Evolutionary conservation across 345 rosid genomes (phyloP), one percentile per base, ranked within the genome.

Genomic region (Corymbia maculata): DNA sequence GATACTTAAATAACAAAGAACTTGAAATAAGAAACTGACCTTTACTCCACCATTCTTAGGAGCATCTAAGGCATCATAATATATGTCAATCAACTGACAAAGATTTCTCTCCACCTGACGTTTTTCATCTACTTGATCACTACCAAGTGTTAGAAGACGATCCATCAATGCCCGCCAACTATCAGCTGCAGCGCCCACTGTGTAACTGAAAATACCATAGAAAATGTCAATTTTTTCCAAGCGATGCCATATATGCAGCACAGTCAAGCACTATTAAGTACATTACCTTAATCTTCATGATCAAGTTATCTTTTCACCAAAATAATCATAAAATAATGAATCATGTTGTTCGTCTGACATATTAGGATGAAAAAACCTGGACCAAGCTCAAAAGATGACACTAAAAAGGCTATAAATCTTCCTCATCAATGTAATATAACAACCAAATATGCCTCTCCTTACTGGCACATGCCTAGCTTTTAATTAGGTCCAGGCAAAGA

Each of bases 31-130:
- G 44, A 21, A 45, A 91, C 68, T 30, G 80, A 93, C 97, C 94
- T 91, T 91, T 87, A 12, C 49, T 55, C 94, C 95, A 16, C 93
- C 86, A 24, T 90, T 93, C 75, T 97, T 97, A 0, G 96, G 95
- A 85, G 98, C 98, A 93, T 96, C 99, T 15, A 97, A 87, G 86
- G 99, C 97, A 89, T 96, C 96, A 89, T 95, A 97, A 87, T 95
- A 96, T 80, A 93, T 86, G 88, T 96, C 93, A 51, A 94, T 90
- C 85, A 95, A 88, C 57, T 36, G 87, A 3, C 19, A 30, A 82
- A 97, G 88, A 32, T 93, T 94, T 79, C 88, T 44, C 90, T 88
- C 92, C 93, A 94, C 86, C 28, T 9, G 47, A 24, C 9, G 70
- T 89, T 87, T 95, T 94, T 96, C 97, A 12, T 57, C 82, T 21